Conservation (phyloP, 441 rosid genomes). For the Syzygium syzygioides region DNA sequence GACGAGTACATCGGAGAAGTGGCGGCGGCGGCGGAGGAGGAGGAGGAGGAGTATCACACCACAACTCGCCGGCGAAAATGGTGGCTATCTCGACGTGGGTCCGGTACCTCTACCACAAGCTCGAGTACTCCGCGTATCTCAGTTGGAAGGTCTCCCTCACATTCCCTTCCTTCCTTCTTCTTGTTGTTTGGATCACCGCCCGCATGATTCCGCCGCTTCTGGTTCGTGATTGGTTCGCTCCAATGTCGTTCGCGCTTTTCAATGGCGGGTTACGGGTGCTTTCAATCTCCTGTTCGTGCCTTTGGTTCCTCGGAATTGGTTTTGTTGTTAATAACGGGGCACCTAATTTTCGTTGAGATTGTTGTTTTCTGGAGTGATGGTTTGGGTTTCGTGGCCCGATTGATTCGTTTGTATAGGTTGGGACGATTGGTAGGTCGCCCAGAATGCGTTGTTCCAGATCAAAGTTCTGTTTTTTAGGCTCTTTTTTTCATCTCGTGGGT, state of each 20-base stretch:
- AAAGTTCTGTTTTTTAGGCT: neutral
- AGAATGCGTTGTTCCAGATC: neutral
- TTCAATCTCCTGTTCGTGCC: neutral
- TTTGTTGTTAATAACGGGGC: neutral
- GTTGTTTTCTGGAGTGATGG: neutral
- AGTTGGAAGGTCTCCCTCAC: conserved; percentile 51
- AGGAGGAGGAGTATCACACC: neutral
- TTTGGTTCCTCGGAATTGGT: neutral
- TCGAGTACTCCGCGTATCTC: conserved; percentile 60
- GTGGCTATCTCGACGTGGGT: conserved; percentile 71
- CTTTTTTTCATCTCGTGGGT: neutral
- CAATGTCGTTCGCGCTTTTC: neutral
- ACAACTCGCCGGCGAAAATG: conserved; percentile 30
- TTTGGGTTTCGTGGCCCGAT: neutral
- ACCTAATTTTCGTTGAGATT: neutral
- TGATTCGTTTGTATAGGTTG: neutral
- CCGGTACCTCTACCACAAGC: conserved; percentile 58
- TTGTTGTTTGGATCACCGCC: neutral
- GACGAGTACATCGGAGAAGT: neutral
- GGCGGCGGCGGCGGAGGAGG: neutral
- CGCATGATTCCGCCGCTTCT: neutral
- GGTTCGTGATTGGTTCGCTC: neutral
- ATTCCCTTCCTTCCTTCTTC: neutral
- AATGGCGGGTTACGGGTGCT: neutral
- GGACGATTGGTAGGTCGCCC: neutral